Evolutionary conservation across 306 rosid species (phyloP), one percentile per base, ranked within the genome.

Genomic region (Heteromeles arbutifolia): DNA sequence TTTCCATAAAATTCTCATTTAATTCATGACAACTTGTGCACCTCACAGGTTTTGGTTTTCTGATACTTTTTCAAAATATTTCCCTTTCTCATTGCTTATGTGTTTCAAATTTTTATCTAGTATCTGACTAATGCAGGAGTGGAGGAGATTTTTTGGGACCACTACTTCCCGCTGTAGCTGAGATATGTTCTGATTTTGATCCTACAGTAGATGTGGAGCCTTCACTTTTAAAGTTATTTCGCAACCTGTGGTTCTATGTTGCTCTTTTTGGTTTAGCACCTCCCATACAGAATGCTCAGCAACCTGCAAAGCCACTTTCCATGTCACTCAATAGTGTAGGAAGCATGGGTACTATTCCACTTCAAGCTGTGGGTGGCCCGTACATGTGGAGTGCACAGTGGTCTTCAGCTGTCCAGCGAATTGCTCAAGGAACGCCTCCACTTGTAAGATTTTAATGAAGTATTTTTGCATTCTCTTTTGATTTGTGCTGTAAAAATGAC

Each of bases 101-200:
- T 66, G 28, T 45, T 43, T 74, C 73, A 81, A 75, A 57, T 14
- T 84, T 78, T 65, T 69, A 56, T 80, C 85, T 76, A 81, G 85
- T 84, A 77, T 86, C 66, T 37, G 54, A 75, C 56, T 83, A 71
- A 82, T 84, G 67, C 93, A 95, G 99, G 91, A 90, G 97, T 84
- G 99, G 99, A 74, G 97, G 96, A 83, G 97, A 95, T 87, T 95
- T 92, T 77, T 83, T 95, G 78, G 99, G 99, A 65, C 99, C 97
- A 54, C 84, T 95, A 77, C 99, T 95, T 74, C 99, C 97, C 65
- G 97, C 97, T 69, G 97, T 95, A 82, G 99, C 99, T 84, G 97
- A 90, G 37, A 88, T 90, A 84, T 95, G 97, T 78, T 89, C 96
- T 43, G 97, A 95, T 87, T 95, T 95, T 86, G 91, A 92, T 84